Evolutionary conservation across 2,329 filamentous ascomycete species (phyloP).

Genomic region (Pseudocercospora fuligena): DNA sequence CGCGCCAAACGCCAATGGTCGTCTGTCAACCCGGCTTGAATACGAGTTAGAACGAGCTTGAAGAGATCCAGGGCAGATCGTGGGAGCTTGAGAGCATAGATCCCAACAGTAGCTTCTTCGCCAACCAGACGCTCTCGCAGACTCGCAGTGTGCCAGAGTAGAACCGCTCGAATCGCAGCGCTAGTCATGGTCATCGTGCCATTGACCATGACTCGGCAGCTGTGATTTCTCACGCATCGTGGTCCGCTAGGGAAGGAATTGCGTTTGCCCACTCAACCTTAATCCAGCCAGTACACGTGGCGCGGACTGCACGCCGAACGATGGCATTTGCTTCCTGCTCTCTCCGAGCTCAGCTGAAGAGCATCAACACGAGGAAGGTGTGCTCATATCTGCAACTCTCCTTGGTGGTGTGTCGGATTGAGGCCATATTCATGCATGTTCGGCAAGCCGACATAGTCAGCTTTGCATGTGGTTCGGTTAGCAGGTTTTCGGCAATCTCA

Average conservation of each 20-base stretch:
- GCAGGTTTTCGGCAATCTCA: neutral
- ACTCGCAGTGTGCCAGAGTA: neutral
- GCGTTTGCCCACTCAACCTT: neutral
- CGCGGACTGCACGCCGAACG: neutral
- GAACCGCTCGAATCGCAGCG: neutral
- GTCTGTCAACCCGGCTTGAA: neutral
- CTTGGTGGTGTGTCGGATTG: neutral
- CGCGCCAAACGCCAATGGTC: neutral
- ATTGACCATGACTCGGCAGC: conserved; percentile 8
- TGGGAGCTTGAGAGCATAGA: no score
- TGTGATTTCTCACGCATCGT: neutral
- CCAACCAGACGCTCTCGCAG: no score
- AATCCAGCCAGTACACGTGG: neutral
- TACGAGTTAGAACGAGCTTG: neutral
- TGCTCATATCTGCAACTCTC: neutral
- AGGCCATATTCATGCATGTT: neutral
- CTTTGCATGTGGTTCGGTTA: neutral
- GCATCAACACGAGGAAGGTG: neutral
- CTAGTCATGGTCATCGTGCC: neutral
- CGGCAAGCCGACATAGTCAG: neutral
- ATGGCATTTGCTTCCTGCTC: neutral
- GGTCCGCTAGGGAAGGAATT: neutral
- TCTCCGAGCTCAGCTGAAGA: neutral
- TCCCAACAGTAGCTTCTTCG: no score
- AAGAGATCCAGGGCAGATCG: no score